These are phyloP conservation scores for Penstemon davidsonii DNA, from an alignment of 257 asterid species.

Conservation along the genomic window DNA sequence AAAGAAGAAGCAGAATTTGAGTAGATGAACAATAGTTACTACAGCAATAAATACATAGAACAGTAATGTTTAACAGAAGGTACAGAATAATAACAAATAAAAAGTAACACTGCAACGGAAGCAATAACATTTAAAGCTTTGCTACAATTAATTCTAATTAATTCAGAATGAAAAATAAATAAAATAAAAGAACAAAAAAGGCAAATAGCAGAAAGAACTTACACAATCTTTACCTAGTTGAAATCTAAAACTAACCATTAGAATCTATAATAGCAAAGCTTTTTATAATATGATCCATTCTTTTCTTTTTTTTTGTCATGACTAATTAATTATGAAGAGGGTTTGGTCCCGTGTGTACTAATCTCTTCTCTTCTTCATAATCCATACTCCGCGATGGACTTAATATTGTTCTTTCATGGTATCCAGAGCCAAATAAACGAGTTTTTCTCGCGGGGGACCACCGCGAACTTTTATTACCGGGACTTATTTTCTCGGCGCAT, in stretches of 20 bases:
- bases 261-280: constrained; percentile 38
- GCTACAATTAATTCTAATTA: constrained; percentile 49
- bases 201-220: constrained; percentile 25
- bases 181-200: constrained; percentile 3
- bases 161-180: constrained; percentile 24
- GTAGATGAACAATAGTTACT: constrained; percentile 47
- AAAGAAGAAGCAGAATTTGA: constrained; percentile 16
- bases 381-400: not conserved
- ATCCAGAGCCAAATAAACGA: constrained; percentile 20
- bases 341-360: constrained; percentile 58
- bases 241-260: constrained; percentile 31
- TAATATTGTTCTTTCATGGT: constrained; percentile 31
- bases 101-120: constrained; percentile 21
- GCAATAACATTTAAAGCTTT: constrained; percentile 37
- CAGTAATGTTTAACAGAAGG: constrained; percentile 42
- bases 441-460: constrained; percentile 46
- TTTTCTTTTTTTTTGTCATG: not conserved
- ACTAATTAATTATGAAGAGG: constrained; percentile 53
- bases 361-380: constrained; percentile 48
- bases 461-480: constrained; percentile 19
- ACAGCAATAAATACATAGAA: constrained; percentile 41
- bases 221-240: constrained; percentile 10
- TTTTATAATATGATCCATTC: not conserved
- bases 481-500: constrained; percentile 23
- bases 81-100: constrained; percentile 22